phyloP scores from a whole-genome alignment of 441 rosid genomes.

The Rhodomyrtus psidioides region DNA sequence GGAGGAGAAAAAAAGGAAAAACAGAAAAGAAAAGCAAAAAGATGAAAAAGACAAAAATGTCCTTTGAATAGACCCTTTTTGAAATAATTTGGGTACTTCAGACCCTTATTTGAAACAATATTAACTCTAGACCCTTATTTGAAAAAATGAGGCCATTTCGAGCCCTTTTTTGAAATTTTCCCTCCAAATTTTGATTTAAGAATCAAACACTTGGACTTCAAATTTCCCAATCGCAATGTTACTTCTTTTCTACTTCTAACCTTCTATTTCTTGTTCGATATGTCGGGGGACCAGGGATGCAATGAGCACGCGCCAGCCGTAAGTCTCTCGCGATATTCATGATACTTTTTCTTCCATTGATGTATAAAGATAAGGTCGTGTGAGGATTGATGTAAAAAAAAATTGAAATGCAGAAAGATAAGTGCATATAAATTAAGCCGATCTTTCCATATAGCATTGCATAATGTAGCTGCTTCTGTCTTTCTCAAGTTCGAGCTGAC shows the following conservation, averaged over 20 bases:
- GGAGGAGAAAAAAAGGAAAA: too few relatives aligned
- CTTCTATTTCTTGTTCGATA: not conserved
- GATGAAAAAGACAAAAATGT: too few relatives aligned
- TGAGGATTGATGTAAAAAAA: fast-evolving
- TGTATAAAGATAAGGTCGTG: not conserved
- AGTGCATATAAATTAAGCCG: not conserved
- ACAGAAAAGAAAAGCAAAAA: too few relatives aligned
- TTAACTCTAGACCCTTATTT: too few relatives aligned
- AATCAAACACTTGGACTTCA: not conserved
- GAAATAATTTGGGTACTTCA: too few relatives aligned
- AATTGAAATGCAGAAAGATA: not conserved
- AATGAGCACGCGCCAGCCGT: not conserved
- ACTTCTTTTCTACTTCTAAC: not conserved
- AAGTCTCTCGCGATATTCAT: not conserved
- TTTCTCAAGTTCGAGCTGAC: not conserved
- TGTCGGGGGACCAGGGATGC: not conserved
- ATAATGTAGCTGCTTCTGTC: not conserved
- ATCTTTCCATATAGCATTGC: not conserved
- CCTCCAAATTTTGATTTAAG: not conserved
- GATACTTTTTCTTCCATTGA: not conserved
- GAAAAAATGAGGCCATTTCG: too few relatives aligned
- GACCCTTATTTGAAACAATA: too few relatives aligned
- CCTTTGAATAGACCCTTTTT: too few relatives aligned
- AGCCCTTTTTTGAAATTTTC: too few relatives aligned
- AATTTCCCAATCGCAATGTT: not conserved